phyloP scores from a whole-genome alignment of 2,329 filamentous ascomycete genomes.

The Graphiopsis chlorocephala region DNA sequence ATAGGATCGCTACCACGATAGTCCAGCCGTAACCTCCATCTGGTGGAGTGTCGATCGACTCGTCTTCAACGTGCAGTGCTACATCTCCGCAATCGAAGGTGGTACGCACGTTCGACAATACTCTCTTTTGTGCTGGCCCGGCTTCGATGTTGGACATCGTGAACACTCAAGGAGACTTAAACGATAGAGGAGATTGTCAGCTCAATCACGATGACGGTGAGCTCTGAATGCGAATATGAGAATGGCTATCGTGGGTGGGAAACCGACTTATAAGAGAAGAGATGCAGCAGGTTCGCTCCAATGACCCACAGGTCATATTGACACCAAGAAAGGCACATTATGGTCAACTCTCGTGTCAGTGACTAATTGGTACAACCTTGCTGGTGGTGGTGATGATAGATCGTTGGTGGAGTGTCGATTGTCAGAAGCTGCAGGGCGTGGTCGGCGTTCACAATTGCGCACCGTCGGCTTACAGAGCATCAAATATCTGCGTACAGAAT shows the following conservation, averaged over 20 bases:
- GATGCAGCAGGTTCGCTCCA: not conserved
- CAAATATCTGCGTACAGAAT: no score
- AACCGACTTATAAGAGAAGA: not conserved
- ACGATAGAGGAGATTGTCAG: not conserved
- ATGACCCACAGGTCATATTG: not conserved
- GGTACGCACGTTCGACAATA: not conserved
- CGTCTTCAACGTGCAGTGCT: not conserved
- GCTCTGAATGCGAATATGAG: not conserved
- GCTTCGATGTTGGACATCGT: not conserved
- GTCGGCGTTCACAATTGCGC: not conserved
- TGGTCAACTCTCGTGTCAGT: not conserved
- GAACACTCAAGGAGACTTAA: not conserved
- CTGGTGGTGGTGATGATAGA: not conserved
- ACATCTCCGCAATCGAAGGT: not conserved
- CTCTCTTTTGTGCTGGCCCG: not conserved
- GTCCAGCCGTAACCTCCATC: slow-evolving; percentile 42
- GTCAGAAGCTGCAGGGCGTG: not conserved
- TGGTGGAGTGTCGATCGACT: slow-evolving; percentile 19
- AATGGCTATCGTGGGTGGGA: not conserved
- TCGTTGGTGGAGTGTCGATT: not conserved
- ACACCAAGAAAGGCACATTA: not conserved
- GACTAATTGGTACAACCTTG: slow-evolving; percentile 5
- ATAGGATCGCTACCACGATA: slow-evolving; percentile 27
- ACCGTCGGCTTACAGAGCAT: not conserved
- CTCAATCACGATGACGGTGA: not conserved